These are phyloP conservation scores for Aspergillus phoenicis DNA, from an alignment of 2,329 filamentous ascomycete genomes.

Conservation along the genomic window DNA sequence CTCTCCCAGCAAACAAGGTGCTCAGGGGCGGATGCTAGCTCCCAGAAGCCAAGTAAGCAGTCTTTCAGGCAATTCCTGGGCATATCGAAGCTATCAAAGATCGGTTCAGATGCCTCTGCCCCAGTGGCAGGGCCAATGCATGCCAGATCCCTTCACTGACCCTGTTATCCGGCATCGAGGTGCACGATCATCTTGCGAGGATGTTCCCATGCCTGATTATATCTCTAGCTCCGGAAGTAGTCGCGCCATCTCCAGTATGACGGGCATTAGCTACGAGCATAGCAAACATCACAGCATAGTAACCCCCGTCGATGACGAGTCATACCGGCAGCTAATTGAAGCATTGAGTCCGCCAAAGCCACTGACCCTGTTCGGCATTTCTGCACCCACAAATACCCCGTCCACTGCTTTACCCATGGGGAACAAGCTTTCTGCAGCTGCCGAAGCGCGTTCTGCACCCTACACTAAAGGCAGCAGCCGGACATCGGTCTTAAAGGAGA, in stretches of 20 bases:
- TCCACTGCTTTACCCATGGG: slow-evolving; percentile 25
- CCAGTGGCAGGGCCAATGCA: slow-evolving; percentile 30
- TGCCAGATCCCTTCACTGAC: slow-evolving; percentile 47
- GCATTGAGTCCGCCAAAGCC: slow-evolving; percentile 41
- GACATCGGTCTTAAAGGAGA: slow-evolving; percentile 30
- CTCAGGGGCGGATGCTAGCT: slow-evolving; percentile 20
- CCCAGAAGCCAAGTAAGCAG: slow-evolving; percentile 25
- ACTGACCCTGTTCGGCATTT: slow-evolving; percentile 27
- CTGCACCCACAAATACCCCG: slow-evolving; percentile 36
- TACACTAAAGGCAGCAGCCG: slow-evolving; percentile 27
- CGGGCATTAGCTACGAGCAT: slow-evolving; percentile 45
- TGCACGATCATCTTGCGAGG: slow-evolving; percentile 44
- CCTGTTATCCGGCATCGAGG: slow-evolving; percentile 36
- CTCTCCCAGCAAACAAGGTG: slow-evolving; percentile 55
- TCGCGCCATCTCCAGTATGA: slow-evolving; percentile 44
- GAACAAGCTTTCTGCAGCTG: slow-evolving; percentile 32
- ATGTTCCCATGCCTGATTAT: slow-evolving; percentile 55
- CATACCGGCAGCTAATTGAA: slow-evolving; percentile 41
- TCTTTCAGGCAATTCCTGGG: slow-evolving; percentile 32
- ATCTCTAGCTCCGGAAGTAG: slow-evolving; percentile 45
- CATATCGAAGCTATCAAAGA: slow-evolving; percentile 35
- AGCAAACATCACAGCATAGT: slow-evolving; percentile 43
- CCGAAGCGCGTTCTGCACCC: slow-evolving; percentile 31
- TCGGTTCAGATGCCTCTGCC: slow-evolving; percentile 19
- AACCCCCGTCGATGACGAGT: slow-evolving; percentile 39